Conservation (phyloP, 768 basidiomycete genomes). For the Lactarius akahatsu region DNA sequence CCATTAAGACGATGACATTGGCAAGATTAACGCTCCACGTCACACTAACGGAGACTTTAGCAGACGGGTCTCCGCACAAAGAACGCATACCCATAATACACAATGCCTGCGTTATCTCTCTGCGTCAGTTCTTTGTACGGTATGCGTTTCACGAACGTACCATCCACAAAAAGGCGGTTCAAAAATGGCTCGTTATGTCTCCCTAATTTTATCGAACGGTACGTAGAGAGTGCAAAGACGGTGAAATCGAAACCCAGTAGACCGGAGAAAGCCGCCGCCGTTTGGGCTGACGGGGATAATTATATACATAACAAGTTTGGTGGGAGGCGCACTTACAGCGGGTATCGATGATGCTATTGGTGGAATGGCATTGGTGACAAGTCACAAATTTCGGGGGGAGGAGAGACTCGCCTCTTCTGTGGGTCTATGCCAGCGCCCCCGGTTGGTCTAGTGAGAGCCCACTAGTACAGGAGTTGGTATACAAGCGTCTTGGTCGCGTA, state of each 20-base stretch:
- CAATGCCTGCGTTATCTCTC: conserved; percentile 7
- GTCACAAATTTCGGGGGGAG: neutral
- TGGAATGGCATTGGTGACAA: neutral
- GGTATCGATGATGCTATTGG: conserved; percentile 1
- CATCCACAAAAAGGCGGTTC: conserved; percentile 15
- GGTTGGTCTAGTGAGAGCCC: neutral
- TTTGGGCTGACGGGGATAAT: conserved; percentile 21
- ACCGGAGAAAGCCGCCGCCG: conserved; percentile 21
- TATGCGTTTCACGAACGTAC: conserved; percentile 9
- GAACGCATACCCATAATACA: conserved; percentile 23
- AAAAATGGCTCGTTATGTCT: conserved; percentile 20
- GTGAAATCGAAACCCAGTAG: conserved; percentile 29
- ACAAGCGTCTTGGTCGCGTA: neutral
- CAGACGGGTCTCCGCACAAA: neutral
- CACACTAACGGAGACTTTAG: conserved; percentile 12
- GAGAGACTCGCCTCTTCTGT: neutral
- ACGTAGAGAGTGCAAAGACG: conserved; percentile 29
- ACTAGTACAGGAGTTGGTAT: conserved; percentile 1
- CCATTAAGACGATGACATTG: conserved; percentile 20
- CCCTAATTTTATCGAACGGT: conserved; percentile 21
- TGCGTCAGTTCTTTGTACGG: neutral
- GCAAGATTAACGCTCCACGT: conserved; percentile 21
- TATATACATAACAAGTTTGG: neutral
- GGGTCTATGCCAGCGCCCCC: neutral
- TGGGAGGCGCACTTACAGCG: neutral